Percentiles rank a stretch among this genome's conserved stretches.
phyloP scores from a whole-genome alignment of 345 rosid genomes.

The Atalantia buxifolia region DNA sequence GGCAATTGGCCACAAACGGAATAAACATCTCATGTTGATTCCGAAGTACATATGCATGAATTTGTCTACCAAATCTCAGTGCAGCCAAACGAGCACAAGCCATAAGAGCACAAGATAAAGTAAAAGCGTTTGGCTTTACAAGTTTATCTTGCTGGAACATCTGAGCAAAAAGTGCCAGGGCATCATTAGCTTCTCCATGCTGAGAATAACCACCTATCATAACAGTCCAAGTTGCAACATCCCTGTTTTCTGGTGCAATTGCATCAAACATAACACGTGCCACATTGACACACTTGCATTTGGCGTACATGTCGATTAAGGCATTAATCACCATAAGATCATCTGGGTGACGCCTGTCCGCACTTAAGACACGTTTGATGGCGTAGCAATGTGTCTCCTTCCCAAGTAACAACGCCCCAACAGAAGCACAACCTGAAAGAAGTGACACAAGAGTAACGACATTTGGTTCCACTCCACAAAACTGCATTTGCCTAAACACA shows the following conservation, averaged over 20 bases:
- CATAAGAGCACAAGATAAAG: constrained; percentile 71
- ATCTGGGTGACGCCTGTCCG: constrained; percentile 30
- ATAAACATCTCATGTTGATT: constrained; percentile 34
- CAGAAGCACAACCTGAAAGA: constrained; percentile 82
- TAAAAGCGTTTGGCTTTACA: constrained; percentile 71
- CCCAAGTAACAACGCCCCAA: constrained; percentile 65
- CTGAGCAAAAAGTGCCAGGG: constrained; percentile 55
- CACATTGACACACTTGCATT: constrained; percentile 43
- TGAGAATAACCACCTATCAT: constrained; percentile 90
- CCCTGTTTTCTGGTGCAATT: constrained; percentile 35
- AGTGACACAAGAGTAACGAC: constrained; percentile 70
- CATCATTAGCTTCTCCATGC: constrained; percentile 74
- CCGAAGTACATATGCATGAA: constrained; percentile 66
- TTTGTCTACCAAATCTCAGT: constrained; percentile 61
- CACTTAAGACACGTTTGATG: constrained; percentile 49
- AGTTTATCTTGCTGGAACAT: constrained; percentile 44
- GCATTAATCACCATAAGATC: constrained; percentile 59
- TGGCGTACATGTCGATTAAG: constrained; percentile 78
- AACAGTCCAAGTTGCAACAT: constrained; percentile 83
- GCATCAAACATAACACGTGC: constrained; percentile 60
- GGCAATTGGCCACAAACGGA: constrained; percentile 61
- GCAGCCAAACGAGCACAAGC: constrained; percentile 81
- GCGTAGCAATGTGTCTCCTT: constrained; percentile 71
- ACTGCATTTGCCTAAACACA: constrained; percentile 67
- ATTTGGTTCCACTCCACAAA: constrained; percentile 50